Conservation (phyloP, 2,329 filamentous ascomycete species). For the Venturia oleaginea region DNA sequence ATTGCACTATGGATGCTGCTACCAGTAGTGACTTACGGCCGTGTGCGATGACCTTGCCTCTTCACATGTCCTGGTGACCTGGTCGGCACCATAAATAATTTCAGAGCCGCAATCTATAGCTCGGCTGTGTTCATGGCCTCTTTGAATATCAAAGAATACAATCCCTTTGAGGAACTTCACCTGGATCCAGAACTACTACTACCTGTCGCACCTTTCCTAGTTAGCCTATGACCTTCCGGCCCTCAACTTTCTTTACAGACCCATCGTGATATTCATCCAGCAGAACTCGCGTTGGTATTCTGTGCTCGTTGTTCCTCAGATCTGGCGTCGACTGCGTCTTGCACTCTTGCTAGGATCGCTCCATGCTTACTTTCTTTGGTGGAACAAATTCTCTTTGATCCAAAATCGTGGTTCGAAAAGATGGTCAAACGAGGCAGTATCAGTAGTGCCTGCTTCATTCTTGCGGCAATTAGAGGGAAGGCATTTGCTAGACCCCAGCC, state of each 20-base stretch:
- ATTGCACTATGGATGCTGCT: neutral
- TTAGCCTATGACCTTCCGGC: neutral
- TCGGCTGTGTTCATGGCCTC: neutral
- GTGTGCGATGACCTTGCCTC: too few species aligned
- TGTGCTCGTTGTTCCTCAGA: neutral
- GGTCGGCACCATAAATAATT: neutral
- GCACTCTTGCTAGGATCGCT: neutral
- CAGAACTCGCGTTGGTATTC: neutral
- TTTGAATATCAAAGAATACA: neutral
- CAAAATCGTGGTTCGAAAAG: slow-evolving; percentile 5
- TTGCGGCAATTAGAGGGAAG: neutral
- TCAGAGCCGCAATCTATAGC: neutral
- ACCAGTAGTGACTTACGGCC: too few species aligned
- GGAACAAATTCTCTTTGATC: neutral
- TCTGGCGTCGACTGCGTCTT: neutral
- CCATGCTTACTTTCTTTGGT: neutral
- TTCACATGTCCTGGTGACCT: neutral
- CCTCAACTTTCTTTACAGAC: neutral
- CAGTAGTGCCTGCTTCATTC: neutral
- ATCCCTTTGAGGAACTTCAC: neutral
- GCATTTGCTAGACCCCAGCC: neutral
- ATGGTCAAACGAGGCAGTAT: neutral
- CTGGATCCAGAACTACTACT: neutral
- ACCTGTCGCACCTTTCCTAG: neutral
- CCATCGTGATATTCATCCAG: neutral